phyloP scores from a whole-genome alignment of 306 rosid genomes.

The Lablab purpureus region DNA sequence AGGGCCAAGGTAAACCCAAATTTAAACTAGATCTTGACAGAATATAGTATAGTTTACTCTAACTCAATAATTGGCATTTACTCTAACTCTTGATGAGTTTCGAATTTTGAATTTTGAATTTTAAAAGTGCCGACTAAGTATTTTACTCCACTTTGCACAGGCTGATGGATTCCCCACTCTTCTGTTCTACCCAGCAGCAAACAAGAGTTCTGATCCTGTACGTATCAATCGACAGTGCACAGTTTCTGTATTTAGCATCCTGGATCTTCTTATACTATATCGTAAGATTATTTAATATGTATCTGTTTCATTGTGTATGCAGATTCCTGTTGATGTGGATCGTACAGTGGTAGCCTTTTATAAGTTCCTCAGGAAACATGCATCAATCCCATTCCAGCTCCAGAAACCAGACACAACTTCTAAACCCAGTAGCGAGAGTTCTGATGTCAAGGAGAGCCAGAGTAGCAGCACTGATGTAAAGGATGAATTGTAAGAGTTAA shows the following conservation, averaged over 20 bases:
- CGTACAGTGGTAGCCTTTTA: constrained; percentile 85
- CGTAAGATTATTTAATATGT: constrained; percentile 9
- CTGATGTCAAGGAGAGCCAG: constrained; percentile 61
- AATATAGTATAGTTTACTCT: constrained; percentile 22
- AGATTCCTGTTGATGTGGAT: constrained; percentile 81
- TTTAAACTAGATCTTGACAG: constrained; percentile 29
- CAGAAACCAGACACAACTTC: constrained; percentile 67
- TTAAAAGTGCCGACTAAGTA: constrained; percentile 17
- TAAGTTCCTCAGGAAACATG: constrained; percentile 85
- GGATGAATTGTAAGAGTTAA: constrained; percentile 72
- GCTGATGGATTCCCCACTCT: constrained; percentile 60
- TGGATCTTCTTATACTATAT: not conserved
- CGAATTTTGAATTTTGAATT: constrained; percentile 28
- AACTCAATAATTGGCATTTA: constrained; percentile 31
- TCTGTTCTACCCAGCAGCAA: constrained; percentile 60
- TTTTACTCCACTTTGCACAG: constrained; percentile 49
- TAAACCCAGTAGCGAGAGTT: constrained; percentile 50
- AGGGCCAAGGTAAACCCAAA: constrained; percentile 79
- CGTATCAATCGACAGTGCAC: not conserved
- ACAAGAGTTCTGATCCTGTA: constrained; percentile 58
- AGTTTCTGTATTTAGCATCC: not conserved
- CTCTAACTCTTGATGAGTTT: constrained; percentile 22
- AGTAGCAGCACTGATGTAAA: constrained; percentile 55
- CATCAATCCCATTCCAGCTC: constrained; percentile 90
- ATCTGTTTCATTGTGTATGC: constrained; percentile 47